Evolutionary conservation across 2,329 filamentous ascomycete genomes (phyloP), one percentile per base, ranked within the genome.

Genomic region (Neopestalotiopsis sp.): DNA sequence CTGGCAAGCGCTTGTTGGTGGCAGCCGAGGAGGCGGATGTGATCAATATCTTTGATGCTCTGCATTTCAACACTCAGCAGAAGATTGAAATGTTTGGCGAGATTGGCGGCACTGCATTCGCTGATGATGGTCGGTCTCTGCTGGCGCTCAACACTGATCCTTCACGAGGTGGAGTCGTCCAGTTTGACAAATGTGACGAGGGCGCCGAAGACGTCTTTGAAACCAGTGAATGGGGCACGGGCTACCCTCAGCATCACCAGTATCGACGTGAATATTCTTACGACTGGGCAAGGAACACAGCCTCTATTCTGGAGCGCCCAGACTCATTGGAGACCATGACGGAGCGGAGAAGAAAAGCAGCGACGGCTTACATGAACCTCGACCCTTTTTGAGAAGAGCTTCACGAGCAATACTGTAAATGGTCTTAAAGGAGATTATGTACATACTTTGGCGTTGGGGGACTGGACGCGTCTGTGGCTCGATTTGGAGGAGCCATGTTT

Each of bases 11-110:
- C 3, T 85, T 93, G 1, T 84, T 95, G 13, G 86, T 94, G 12
- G 90, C 90, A 2, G 92, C 91, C 2, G 93, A 95, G 78, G 91
- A 93, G 76, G 91, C 92, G 42, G 93, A 95, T 76, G 88, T 88
- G 69, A 81, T 95, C 75, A 90, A 87, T 76, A 83, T 95, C 61
- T 90, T 94, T 73, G 90, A 94, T 72, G 91, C 89, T 0, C 83
- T 87, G 74, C 89, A 84, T 0, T 93, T 90, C 74, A 79, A 83
- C 28, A 85, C 85, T n/a, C 89, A 90, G 77, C 92, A 95, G 78
- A 88, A 87, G 0, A 81, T 95, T 10, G 91, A 93, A 70, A 86
- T 94, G 67, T 94, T 95, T 78, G 92, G 93, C 45, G 91, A 93
- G 74, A 88, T 94, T 69, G 92, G 88, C 7, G 93, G 93, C 20